A percentile compares a stretch with the other conserved stretches of the same genome.
phyloP scores from a whole-genome alignment of 208 protist species.

The Wallacemonas sp. region DNA sequence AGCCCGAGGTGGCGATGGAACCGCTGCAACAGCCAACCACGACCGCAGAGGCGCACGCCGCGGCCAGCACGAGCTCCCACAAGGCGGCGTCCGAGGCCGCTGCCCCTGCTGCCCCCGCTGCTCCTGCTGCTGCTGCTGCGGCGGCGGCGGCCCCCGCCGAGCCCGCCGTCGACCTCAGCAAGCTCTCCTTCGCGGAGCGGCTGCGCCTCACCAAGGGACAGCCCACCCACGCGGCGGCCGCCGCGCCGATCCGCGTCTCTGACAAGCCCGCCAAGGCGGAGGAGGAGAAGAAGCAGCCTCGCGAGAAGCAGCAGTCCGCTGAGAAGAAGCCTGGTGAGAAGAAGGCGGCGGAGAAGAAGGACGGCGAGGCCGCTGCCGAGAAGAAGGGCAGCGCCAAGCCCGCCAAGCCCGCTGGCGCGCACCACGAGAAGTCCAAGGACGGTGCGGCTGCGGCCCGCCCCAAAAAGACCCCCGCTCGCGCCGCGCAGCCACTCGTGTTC shows the following conservation, averaged over 20 bases:
- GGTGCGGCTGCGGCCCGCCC: constrained; percentile 8
- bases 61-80: not conserved
- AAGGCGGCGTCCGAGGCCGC: not conserved
- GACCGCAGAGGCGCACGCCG: constrained; percentile 14
- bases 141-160: not conserved
- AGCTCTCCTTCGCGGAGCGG: constrained; percentile 21
- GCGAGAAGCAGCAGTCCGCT: too few species aligned
- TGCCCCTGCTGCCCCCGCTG: constrained; percentile 1
- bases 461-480: constrained; percentile 16
- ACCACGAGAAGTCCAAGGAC: constrained; percentile 11
- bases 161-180: constrained; percentile 14
- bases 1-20: constrained; percentile 21
- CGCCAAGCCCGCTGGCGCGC: constrained; percentile 12
- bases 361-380: constrained; percentile 52
- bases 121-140: not conserved
- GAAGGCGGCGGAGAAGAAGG: constrained; percentile 21
- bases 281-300: not conserved
- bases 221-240: not conserved
- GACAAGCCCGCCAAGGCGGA: constrained; percentile 7
- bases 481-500: constrained; percentile 45
- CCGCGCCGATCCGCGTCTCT: constrained; percentile 11
- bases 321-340: too few species aligned
- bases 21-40: constrained; percentile 30
- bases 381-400: constrained; percentile 38
- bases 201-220: constrained; percentile 15